Base-by-base conservation (phyloP, 1,139 yeast genomes). In the Pichia sp. region DNA sequence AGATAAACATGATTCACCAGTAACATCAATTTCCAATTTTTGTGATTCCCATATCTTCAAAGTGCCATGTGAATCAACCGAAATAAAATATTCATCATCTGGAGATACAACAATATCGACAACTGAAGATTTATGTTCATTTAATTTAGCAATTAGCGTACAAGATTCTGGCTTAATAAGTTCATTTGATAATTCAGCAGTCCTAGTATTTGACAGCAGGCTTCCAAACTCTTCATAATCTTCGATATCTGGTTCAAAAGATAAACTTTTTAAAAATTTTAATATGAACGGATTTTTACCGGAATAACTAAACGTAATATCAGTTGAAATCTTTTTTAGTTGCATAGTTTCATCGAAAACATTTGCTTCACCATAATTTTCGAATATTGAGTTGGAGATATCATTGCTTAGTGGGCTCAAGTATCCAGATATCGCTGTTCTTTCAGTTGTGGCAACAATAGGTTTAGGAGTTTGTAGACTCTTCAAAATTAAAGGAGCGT, bases 31-130 rank as follows among this genome's bases (percentile, higher is more conserved):
- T 49, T 83, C 89, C 41, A 90, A 67, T 50, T 81, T 77, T 11
- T 69, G 62, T 1, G 82, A 67, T 58, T 88, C 95, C 97, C 97
- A 92, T 0, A 92, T 66, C 54, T 79, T 83, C 42, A 92, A 60
- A 2, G 68, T 59, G 0, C 97, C 97, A 44, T 76, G 74, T 42
- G 81, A 83, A 4, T 94, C 86, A 3, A 90, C 96, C 1, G 94
- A 83, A 2, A 88, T 70, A 56, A 92, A 83, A 57, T 78, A 85
- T 39, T 77, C 77, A 27, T 79, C 75, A 40, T 83, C 80, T 0
- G 88, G 84, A 11, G 81, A 70, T 0, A 78, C 76, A 3, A 74
- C 76, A 8, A 89, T 65, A 41, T 83, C 69, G 30, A 74, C 81
- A 10, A 89, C 69, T 1, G 78, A 63, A 1, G 71, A 57, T 11